phyloP scores from a whole-genome alignment of 2,329 filamentous ascomycete species.

The Claviceps citrina region DNA sequence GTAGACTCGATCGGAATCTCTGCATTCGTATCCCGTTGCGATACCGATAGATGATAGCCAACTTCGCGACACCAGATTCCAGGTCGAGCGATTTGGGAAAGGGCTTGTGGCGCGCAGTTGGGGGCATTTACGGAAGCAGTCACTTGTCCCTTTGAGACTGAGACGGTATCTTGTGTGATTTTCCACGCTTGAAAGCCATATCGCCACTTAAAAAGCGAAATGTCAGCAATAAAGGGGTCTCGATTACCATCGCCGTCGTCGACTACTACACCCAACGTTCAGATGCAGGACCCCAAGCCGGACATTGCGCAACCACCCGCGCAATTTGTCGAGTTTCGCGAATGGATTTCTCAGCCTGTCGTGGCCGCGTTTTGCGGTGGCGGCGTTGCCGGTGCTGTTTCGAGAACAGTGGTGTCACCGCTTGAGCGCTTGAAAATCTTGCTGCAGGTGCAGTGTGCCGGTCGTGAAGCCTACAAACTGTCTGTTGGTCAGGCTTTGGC shows the following conservation, averaged over 20 bases:
- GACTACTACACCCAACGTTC: conserved; percentile 1
- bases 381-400: conserved; percentile 90
- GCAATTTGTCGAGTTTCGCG: conserved; percentile 22
- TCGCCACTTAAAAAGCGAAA: conserved; percentile 7
- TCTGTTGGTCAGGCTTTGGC: conserved; percentile 74
- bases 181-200: background rate
- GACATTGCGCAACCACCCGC: conserved; percentile 11
- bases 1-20: background rate
- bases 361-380: conserved; percentile 86
- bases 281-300: conserved; percentile 14
- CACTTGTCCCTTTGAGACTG: background rate
- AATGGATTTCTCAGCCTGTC: conserved; percentile 62
- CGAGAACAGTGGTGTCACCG: conserved; percentile 88
- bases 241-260: conserved; percentile 7
- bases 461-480: conserved; percentile 83
- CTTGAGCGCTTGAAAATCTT: conserved; percentile 93
- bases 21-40: background rate
- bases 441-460: conserved; percentile 87
- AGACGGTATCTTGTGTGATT: background rate
- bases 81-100: conserved; percentile 10
- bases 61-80: conserved; percentile 7
- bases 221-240: conserved; percentile 18
- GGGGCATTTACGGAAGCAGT: background rate
- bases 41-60: conserved; percentile 10
- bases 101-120: conserved; percentile 10